Evolutionary conservation across 2,329 filamentous ascomycete species (phyloP).

Genomic region (Botrytis pseudocinerea): DNA sequence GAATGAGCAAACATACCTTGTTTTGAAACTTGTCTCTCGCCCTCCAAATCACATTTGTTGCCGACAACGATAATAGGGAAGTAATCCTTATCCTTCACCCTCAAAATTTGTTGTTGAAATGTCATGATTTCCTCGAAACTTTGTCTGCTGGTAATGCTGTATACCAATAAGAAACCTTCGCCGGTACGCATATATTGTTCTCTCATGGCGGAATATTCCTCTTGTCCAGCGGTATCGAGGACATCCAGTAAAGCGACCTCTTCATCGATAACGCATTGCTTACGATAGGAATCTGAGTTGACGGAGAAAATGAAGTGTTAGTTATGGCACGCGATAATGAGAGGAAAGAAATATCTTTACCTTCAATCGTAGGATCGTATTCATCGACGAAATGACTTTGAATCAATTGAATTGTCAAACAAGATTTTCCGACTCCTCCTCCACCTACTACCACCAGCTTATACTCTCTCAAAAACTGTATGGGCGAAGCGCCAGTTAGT

Average conservation of each 20-base stretch:
- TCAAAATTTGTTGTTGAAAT: constrained; percentile 96
- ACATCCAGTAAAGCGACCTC: constrained; percentile 97
- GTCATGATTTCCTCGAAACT: constrained; percentile 98
- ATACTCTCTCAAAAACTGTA: constrained; percentile 83
- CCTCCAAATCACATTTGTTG: constrained; percentile 98
- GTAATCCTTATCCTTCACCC: constrained; percentile 99
- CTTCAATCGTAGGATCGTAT: constrained; percentile 99
- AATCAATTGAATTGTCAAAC: constrained; percentile 89
- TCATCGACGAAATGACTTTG: constrained; percentile 98
- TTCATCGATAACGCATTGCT: constrained; percentile 98
- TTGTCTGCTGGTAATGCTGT: constrained; percentile 96
- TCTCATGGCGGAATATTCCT: constrained; percentile 98
- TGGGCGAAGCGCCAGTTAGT: constrained; percentile 27
- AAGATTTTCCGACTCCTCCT: constrained; percentile 98
- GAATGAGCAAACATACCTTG: constrained; percentile 67
- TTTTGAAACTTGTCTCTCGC: constrained; percentile 85
- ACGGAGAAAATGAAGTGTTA: neutral
- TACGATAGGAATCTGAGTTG: constrained; percentile 89
- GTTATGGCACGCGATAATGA: neutral
- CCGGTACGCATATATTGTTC: constrained; percentile 99
- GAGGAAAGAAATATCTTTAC: constrained; percentile 51
- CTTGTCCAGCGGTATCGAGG: constrained; percentile 95
- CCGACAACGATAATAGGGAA: constrained; percentile 99
- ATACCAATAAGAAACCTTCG: constrained; percentile 95
- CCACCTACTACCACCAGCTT: constrained; percentile 97